These are phyloP conservation scores for Ogataea nitratoaversa DNA, from an alignment of 805 yeast genomes.

Conservation along the genomic window DNA sequence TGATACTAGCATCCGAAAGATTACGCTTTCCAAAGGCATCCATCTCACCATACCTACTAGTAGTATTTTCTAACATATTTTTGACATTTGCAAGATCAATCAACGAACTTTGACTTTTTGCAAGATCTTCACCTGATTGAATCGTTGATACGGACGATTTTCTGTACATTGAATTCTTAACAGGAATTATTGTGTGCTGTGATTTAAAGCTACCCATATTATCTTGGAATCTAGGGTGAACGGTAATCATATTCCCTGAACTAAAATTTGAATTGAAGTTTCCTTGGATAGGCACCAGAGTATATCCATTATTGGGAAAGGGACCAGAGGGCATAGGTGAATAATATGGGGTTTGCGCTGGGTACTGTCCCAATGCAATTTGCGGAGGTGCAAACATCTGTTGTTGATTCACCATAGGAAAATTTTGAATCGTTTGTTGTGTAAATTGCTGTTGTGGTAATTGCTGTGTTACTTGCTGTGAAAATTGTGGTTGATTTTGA, in stretches of 20 bases:
- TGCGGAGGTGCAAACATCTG: no score
- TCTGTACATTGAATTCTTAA: conserved; percentile 17
- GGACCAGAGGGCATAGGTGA: conserved; percentile 2
- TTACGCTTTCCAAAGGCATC: conserved; percentile 8
- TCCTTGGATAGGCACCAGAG: background rate
- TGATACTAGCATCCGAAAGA: background rate
- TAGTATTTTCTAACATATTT: conserved; percentile 18
- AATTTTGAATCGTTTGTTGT: no score
- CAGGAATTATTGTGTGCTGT: conserved; percentile 13
- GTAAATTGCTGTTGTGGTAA: no score
- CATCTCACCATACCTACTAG: conserved; percentile 19
- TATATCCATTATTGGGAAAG: no score
- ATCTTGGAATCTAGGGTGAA: conserved; percentile 19
- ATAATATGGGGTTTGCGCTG: conserved; percentile 1
- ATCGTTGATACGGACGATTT: conserved; percentile 19
- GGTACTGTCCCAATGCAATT: no score
- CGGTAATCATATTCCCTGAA: conserved; percentile 4
- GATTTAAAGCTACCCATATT: conserved; percentile 2
- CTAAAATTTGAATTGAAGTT: background rate
- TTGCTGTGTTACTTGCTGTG: no score
- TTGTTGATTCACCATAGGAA: no score
- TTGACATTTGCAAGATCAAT: conserved; percentile 19
- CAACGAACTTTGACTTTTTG: conserved; percentile 13
- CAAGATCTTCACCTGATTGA: conserved; percentile 20
- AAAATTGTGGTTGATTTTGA: conserved; percentile 2